Evolutionary conservation across 768 basidiomycete genomes (phyloP).

Genomic region (Rhizopogon roseolus): DNA sequence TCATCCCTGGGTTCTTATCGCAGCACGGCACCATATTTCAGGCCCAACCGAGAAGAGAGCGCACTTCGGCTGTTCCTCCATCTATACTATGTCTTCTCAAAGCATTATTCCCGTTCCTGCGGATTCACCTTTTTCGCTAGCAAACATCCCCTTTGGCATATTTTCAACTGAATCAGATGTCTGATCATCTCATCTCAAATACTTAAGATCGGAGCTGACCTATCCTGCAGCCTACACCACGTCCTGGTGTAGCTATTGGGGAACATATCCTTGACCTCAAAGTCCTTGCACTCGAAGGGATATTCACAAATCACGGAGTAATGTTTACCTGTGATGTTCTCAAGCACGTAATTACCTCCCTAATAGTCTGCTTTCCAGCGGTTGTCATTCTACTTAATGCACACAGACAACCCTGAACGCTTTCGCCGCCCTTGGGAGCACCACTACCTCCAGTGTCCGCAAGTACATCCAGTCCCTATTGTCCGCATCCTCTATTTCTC

Average conservation of each 20-base stretch:
- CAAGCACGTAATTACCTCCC: background rate
- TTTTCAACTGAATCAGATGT: constrained; percentile 1
- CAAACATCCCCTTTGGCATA: constrained; percentile 2
- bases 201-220: background rate
- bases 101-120: background rate
- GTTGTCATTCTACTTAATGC: background rate
- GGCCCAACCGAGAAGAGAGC: too few species aligned
- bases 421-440: background rate
- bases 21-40: too few species aligned
- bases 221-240: background rate
- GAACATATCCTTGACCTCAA: constrained; percentile 1
- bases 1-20: too few species aligned
- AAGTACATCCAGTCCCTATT: constrained; percentile 1
- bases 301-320: background rate
- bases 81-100: background rate
- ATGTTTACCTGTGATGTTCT: background rate
- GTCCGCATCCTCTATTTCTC: background rate
- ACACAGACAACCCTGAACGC: constrained; percentile 1
- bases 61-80: background rate
- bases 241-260: constrained; percentile 1
- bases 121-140: constrained; percentile 1
- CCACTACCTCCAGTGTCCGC: background rate
- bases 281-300: background rate
- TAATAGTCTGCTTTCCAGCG: background rate
- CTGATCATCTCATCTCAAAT: background rate